Conservation (phyloP, 140 eudicot species). For the Ambrosia hybrid region DNA sequence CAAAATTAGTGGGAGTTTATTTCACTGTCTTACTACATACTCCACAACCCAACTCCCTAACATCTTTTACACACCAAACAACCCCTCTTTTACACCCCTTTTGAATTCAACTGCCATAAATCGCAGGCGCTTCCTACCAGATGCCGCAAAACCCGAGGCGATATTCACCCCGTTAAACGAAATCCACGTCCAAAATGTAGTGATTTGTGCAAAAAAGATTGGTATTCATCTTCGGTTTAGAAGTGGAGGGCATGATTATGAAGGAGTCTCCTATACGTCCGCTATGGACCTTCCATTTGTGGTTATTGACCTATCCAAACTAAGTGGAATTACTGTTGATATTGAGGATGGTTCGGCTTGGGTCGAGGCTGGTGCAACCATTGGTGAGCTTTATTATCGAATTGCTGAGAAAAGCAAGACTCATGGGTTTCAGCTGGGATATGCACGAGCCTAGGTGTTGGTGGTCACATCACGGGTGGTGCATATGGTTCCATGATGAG, state of each 20-base stretch:
- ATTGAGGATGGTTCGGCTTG: not conserved
- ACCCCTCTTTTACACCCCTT: not conserved
- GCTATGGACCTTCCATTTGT: constrained; percentile 25
- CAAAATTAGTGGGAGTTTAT: constrained; percentile 3
- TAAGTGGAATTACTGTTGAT: constrained; percentile 14
- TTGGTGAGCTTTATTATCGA: constrained; percentile 1
- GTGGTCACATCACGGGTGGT: constrained; percentile 16
- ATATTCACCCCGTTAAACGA: too few species aligned
- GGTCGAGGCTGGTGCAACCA: too few species aligned
- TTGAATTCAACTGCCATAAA: too few species aligned
- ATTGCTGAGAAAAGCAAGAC: constrained; percentile 1
- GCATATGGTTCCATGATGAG: not conserved
- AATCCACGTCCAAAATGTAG: too few species aligned
- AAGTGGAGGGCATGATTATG: not conserved
- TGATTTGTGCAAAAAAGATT: too few species aligned
- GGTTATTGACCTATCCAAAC: constrained; percentile 18
- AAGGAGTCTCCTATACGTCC: constrained; percentile 11
- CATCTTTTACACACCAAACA: constrained; percentile 20
- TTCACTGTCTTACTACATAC: constrained; percentile 14
- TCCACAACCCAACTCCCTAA: constrained; percentile 12
- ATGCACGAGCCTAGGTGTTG: constrained; percentile 1
- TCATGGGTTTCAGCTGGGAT: constrained; percentile 27
- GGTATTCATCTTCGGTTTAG: too few species aligned
- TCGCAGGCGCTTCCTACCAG: too few species aligned
- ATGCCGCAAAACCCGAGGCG: too few species aligned